Base-by-base conservation (phyloP, 2,329 filamentous ascomycete species). In the Colletotrichum caudatum region DNA sequence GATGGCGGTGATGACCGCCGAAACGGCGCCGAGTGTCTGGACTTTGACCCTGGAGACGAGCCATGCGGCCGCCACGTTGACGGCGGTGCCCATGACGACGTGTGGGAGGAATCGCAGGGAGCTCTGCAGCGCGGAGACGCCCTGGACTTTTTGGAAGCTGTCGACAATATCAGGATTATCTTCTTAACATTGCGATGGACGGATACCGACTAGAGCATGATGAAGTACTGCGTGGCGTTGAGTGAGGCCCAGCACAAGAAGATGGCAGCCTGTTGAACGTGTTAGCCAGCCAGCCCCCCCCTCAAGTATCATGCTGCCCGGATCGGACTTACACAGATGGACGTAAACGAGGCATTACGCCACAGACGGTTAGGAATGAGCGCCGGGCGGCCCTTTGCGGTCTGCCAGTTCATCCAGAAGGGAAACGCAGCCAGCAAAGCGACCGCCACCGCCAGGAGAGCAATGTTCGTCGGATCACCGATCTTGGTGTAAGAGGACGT, bases 331-430 rank as follows among this genome's bases (percentile, higher is more conserved):
- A 69, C 75, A 71, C 89, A 91, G 9, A 89, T 83, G 1, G 82
- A 82, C 0, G 87, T 86, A 73, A 91, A 91, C 2, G 85, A 79
- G 0, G 79, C 77, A 39, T 89, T 90, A 4, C 80, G 82, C 89
- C 89, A 91, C 0, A 91, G 78, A 0, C 82, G 84, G 73, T 91
- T 91, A 0, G 89, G 89, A 5, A 91, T 89, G 3, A 91, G 76
- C 0, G 88, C 88, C 18, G 89, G 86, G 8, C 82, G 81, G 2
- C 81, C 79, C 0, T 79, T 77, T 8, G 78, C 82, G 37, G 85
- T 85, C 64, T 88, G 89, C 2, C 81, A 80, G 2, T 82, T 78
- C 69, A 89, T 85, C 89, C 89, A 91, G 26, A 84, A 76, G 0
- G 86, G 82, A 70, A 91, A 91, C 0, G 78, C 76, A 0, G 83